Base-by-base conservation (phyloP, 2,329 filamentous ascomycete species). In the Calycina marina region DNA sequence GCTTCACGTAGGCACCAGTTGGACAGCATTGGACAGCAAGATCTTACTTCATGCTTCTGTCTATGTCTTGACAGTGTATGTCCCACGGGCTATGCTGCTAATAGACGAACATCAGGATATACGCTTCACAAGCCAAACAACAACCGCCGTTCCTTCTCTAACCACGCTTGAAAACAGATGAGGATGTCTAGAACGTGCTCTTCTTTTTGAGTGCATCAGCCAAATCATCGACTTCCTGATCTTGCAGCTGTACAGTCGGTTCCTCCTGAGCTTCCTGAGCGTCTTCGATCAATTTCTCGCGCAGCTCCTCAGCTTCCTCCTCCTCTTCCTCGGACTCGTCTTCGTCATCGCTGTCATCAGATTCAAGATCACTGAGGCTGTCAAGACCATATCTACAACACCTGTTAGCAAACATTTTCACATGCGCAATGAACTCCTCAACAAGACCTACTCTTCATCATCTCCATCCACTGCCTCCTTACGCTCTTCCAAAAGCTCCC, bases 361-460 rank as follows among this genome's bases (percentile, higher is more conserved):
- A n/a, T 4, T 81, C 35, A 69, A 94, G 72, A 45, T 94, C 86
- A 46, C 79, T 80, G 27, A 93, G 69, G 50, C 80, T 80, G 52
- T 93, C 88, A 14, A 94, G 57, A 25, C 82, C 82, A 81, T 82
- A 90, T 14, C 75, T 71, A 39, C 85, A n/a, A n/a, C n/a, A n/a
- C n/a, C n/a, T n/a, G n/a, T n/a, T n/a, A n/a, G n/a, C n/a, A n/a
- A n/a, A n/a, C n/a, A n/a, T n/a, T n/a, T n/a, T n/a, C n/a, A n/a
- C n/a, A n/a, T n/a, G n/a, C n/a, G n/a, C n/a, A n/a, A n/a, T n/a
- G n/a, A n/a, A n/a, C n/a, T n/a, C n/a, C n/a, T n/a, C n/a, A n/a
- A n/a, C n/a, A n/a, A n/a, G n/a, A n/a, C 78, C 55, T 93, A 85
- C 26, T 78, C 67, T 22, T 88, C 54, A 15, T 69, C 48, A 35